Base-by-base conservation (phyloP, 495 filamentous ascomycete species). In the Parathielavia hyrcaniae region DNA sequence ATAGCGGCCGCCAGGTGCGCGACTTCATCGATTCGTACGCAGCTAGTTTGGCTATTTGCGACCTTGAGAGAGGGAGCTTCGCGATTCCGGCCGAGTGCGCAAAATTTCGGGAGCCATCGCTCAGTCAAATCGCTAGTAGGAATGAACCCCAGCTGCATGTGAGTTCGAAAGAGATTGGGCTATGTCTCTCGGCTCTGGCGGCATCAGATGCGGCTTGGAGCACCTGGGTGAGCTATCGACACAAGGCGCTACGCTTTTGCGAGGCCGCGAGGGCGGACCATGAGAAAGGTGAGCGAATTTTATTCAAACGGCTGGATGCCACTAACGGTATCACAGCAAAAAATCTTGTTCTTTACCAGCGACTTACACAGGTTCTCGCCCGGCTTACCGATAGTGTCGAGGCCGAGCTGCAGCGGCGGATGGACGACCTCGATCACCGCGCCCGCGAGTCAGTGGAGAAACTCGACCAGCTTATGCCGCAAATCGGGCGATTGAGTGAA, bases 191-290 rank as follows among this genome's bases (percentile, higher is more conserved):
- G 67, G 53, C 88, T 72, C 58, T 96, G 77, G 73, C 85, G 69
- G 70, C 86, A 76, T 79, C 86, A 71, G 69, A 80, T 55, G 73
- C 76, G 10, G 72, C 75, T 13, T 80, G 75, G 77, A 75, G 64
- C 20, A 81, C 79, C 14, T 82, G 77, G 76, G 65, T 80, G n/a
- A 80, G 74, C 63, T 79, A 81, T 59, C 71, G 82, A 12, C 87
- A 92, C 65, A 91, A 90, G 71, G 88, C 89, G 7, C 69, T 90
- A 45, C 71, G 87, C 1, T 87, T 92, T 32, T 96, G 90, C 66
- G 83, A 89, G 46, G 87, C 86, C 7, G 81, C 85, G 9, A 78
- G 89, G 19, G 74, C 78, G 5, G 87, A 90, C 39, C 80, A 82
- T 12, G 86, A 92, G 51, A 90, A 86, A 71, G 80, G 81, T 80